Percentiles rank a stretch among this genome's conserved stretches.
Evolutionary conservation across 2,329 filamentous ascomycete genomes (phyloP).

Genomic region (Penicillium verrucosum): DNA sequence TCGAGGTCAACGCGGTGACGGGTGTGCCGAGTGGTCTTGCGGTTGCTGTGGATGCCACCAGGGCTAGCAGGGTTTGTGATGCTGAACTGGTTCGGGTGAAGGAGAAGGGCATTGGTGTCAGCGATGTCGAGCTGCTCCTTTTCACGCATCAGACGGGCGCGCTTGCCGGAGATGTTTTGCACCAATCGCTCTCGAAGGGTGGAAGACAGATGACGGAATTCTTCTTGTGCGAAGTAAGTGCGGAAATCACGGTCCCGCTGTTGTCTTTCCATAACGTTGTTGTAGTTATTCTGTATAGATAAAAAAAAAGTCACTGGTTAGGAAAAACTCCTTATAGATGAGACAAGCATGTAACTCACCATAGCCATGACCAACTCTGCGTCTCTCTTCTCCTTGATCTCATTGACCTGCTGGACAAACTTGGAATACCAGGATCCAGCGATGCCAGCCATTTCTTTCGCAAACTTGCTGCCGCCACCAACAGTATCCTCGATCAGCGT

Average conservation of each 20-base stretch:
- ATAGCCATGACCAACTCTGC: slow-evolving; percentile 75
- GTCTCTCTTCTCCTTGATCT: slow-evolving; percentile 83
- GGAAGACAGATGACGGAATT: slow-evolving; percentile 56
- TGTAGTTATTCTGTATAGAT: slow-evolving; percentile 53
- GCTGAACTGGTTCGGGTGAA: slow-evolving; percentile 65
- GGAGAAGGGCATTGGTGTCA: slow-evolving; percentile 62
- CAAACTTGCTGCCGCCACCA: slow-evolving; percentile 56
- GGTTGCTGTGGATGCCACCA: slow-evolving; percentile 57
- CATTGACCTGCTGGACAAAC: slow-evolving; percentile 82
- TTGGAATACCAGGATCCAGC: slow-evolving; percentile 79
- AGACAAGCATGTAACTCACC: slow-evolving; percentile 54
- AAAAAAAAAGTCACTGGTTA: slow-evolving; percentile 1
- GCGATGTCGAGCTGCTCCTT: slow-evolving; percentile 66
- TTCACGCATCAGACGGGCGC: slow-evolving; percentile 57
- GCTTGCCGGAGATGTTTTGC: slow-evolving; percentile 56
- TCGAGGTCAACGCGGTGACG: slow-evolving; percentile 57
- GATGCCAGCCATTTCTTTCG: slow-evolving; percentile 63
- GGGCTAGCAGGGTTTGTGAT: slow-evolving; percentile 63
- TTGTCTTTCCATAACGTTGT: slow-evolving; percentile 54
- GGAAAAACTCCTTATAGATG: neutral
- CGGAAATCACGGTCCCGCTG: slow-evolving; percentile 58
- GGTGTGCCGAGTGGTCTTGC: slow-evolving; percentile 63
- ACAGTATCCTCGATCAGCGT: slow-evolving; percentile 58
- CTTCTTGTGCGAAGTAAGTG: slow-evolving; percentile 60
- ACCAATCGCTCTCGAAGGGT: slow-evolving; percentile 62